Evolutionary conservation across 129 eudicot genomes (phyloP).

Genomic region (Sambucus nigra): DNA sequence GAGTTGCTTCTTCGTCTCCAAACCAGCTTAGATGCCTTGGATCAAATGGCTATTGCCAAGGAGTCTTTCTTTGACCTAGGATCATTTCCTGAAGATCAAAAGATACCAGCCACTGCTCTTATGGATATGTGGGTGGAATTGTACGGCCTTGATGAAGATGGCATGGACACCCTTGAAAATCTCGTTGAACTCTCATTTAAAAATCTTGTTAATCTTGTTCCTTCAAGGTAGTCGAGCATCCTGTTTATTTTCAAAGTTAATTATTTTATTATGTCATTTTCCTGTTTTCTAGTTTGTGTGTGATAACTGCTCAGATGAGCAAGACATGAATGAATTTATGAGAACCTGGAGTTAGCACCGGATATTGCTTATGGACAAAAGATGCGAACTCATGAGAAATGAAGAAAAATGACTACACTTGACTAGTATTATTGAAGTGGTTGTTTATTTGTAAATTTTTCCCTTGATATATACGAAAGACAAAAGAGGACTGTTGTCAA

Average conservation of each 20-base stretch:
- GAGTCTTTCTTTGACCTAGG: conserved; percentile 34
- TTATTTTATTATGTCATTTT: no score
- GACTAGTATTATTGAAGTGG: no score
- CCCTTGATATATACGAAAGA: no score
- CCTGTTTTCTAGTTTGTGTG: no score
- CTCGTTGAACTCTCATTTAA: conserved; percentile 26
- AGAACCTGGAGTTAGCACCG: background rate
- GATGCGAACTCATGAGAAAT: no score
- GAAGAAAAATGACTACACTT: no score
- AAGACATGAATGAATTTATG: background rate
- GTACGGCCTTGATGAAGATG: conserved; percentile 29
- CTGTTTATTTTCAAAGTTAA: no score
- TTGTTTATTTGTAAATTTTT: no score
- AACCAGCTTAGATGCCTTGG: conserved; percentile 20
- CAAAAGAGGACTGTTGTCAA: no score
- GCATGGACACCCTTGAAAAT: conserved; percentile 18
- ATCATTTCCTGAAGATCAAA: conserved; percentile 36
- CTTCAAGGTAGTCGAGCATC: conserved; percentile 12
- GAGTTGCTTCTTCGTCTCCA: background rate
- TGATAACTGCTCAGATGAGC: background rate
- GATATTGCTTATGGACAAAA: background rate
- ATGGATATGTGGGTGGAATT: conserved; percentile 34
- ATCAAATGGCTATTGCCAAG: conserved; percentile 10
- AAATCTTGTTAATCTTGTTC: conserved; percentile 22
- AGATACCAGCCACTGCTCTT: conserved; percentile 24